Evolutionary conservation across 2,329 filamentous ascomycete species (phyloP).

Genomic region (Cercospora nicotianae): DNA sequence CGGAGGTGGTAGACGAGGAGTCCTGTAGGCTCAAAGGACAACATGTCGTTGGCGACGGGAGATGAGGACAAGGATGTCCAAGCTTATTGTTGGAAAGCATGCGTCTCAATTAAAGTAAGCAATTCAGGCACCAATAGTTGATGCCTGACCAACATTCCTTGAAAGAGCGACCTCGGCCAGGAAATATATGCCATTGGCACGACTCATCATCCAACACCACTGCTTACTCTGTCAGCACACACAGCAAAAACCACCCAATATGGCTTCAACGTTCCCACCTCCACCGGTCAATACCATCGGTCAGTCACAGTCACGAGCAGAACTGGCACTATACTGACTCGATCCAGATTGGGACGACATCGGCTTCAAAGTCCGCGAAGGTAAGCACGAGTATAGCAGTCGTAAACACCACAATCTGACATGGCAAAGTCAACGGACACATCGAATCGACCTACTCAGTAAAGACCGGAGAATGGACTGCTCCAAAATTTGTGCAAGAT

Average conservation of each 20-base stretch:
- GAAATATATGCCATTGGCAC: slow-evolving; percentile 11
- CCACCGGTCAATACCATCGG: slow-evolving; percentile 74
- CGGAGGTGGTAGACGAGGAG: neutral
- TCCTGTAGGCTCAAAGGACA: neutral
- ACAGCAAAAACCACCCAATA: slow-evolving; percentile 12
- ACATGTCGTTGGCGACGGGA: neutral
- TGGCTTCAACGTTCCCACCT: slow-evolving; percentile 63
- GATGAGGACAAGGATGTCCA: neutral
- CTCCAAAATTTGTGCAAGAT: slow-evolving; percentile 75
- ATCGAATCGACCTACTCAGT: slow-evolving; percentile 82
- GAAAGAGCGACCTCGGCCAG: slow-evolving; percentile 9
- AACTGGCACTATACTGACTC: too few relatives aligned
- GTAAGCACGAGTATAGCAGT: slow-evolving; percentile 47
- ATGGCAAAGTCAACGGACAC: slow-evolving; percentile 73
- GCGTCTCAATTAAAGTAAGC: neutral
- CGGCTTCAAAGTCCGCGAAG: slow-evolving; percentile 89
- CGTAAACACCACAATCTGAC: neutral
- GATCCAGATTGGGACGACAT: slow-evolving; percentile 83
- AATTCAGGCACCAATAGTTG: neutral
- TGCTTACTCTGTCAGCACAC: neutral
- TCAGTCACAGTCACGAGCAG: too few relatives aligned
- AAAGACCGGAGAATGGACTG: slow-evolving; percentile 72
- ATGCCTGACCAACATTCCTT: neutral
- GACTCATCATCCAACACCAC: neutral
- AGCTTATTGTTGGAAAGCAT: neutral